Evolutionary conservation across 108 stramenopile genomes (phyloP), one percentile per base, ranked within the genome.

Genomic region (Fistulifera pelliculosa): DNA sequence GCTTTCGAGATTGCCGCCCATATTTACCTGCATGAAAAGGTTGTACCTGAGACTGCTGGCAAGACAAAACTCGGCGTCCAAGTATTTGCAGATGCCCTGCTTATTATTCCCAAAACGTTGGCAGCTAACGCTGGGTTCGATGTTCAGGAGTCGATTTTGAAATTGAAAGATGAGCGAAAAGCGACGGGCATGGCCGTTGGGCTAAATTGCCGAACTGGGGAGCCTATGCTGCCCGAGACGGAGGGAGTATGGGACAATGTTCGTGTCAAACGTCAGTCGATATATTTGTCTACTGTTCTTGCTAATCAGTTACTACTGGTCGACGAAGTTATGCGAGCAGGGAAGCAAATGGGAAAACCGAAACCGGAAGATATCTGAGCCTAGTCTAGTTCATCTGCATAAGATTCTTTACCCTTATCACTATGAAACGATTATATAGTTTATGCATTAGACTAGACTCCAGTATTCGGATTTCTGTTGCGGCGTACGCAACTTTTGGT

Each of bases 271-370:
- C 74, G 93, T 54, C 97, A 98, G 64, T 81, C 73, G 50, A 64
- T 99, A 40, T 91, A 96, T 62, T 73, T 99, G 43, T 62, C 93
- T 28, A 95, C 96, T 15, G 90, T 99, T 27, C 69, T 99, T 53
- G 96, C 99, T n/a, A 88, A 83, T 15, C 99, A 99, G 77, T 63
- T 99, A 44, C 68, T 99, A 43, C 76, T 99, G 19, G 99, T 99
- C 2, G 99, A 99, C 68, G 97, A 98, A 66, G 97, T 99, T 27
- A 96, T 99, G 93, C 78, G 93, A 50, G 99, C 99, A 6, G 99
- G 99, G 18, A 95, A 94, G 63, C 86, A 93, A 74, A 96, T 95
- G 95, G 97, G 97, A 10, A 90, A 56, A 35, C 31, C 31, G 31
- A 35, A 35, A 35, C 31, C 31, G 8, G 31, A 35, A 35, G 31